Evolutionary conservation across 2,329 filamentous ascomycete species (phyloP).

Genomic region (Teratosphaeria gauchensis): DNA sequence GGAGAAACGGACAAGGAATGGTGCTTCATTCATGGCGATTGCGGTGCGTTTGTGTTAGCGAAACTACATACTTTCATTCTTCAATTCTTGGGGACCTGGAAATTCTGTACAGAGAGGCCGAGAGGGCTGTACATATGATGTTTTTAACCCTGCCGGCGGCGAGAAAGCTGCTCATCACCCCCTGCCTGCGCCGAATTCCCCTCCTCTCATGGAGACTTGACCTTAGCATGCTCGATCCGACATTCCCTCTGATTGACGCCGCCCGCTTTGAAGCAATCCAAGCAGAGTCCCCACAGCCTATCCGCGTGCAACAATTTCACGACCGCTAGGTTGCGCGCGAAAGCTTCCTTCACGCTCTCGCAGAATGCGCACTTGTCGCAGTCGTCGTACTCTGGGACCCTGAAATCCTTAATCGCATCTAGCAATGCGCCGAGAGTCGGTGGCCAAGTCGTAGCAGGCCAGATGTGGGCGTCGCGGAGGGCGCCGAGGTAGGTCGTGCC

Average conservation of each 20-base stretch:
- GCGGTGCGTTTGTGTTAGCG: not conserved
- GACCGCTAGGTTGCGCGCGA: constrained; percentile 10
- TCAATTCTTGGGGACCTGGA: not conserved
- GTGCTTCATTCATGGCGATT: not conserved
- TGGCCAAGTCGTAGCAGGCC: constrained; percentile 18
- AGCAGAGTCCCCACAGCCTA: constrained; percentile 22
- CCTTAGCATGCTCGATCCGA: constrained; percentile 18
- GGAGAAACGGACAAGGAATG: not conserved
- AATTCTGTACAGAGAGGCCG: not conserved
- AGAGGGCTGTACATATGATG: not conserved
- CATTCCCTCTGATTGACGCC: constrained; percentile 16
- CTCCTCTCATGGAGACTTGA: not conserved
- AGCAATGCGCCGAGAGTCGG: constrained; percentile 6
- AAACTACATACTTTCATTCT: not conserved
- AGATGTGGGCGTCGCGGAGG: constrained; percentile 18
- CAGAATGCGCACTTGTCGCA: constrained; percentile 22
- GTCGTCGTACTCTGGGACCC: constrained; percentile 19
- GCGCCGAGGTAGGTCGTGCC: constrained; percentile 14
- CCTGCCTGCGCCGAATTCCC: not conserved
- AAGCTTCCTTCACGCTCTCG: constrained; percentile 13
- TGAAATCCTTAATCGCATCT: constrained; percentile 9
- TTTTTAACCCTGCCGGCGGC: not conserved
- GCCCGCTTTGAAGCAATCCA: constrained; percentile 20
- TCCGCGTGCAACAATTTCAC: constrained; percentile 15
- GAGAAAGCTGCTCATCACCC: not conserved